Evolutionary conservation across 2,329 filamentous ascomycete species (phyloP).

Genomic region (Cadophora gregata): DNA sequence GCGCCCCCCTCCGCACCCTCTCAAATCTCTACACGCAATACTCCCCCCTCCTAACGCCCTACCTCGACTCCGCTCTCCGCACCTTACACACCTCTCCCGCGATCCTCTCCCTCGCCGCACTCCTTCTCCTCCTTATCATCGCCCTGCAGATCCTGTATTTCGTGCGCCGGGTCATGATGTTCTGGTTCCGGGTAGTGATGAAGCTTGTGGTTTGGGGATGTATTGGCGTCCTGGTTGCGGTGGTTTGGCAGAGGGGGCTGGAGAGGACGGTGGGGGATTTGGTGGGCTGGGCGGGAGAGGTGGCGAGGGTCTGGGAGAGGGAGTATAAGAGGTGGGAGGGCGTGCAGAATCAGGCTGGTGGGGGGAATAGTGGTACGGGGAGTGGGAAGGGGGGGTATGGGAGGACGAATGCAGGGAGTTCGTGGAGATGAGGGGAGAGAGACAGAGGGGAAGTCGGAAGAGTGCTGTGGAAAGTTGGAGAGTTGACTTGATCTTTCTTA

Average conservation of each 20-base stretch:
- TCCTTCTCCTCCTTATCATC: slow-evolving; percentile 68
- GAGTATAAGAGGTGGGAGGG: slow-evolving; percentile 65
- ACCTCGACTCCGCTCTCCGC: slow-evolving; percentile 26
- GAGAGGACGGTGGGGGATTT: slow-evolving; percentile 68
- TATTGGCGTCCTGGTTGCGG: slow-evolving; percentile 54
- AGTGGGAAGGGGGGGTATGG: slow-evolving; percentile 22
- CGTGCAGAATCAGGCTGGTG: slow-evolving; percentile 44
- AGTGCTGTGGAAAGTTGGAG: too few species aligned
- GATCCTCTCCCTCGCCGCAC: slow-evolving; percentile 57
- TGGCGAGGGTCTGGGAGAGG: slow-evolving; percentile 60
- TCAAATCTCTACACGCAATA: slow-evolving; percentile 15
- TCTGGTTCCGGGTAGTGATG: slow-evolving; percentile 74
- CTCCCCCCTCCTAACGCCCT: slow-evolving; percentile 34
- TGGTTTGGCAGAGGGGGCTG: slow-evolving; percentile 69
- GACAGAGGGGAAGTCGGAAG: slow-evolving; percentile 16
- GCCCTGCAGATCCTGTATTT: slow-evolving; percentile 69
- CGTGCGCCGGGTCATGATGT: slow-evolving; percentile 74
- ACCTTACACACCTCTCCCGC: slow-evolving; percentile 35
- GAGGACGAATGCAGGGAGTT: slow-evolving; percentile 36
- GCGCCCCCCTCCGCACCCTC: slow-evolving; percentile 26
- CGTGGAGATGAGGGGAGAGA: slow-evolving; percentile 30
- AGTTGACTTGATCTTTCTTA: too few species aligned
- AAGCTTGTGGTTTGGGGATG: slow-evolving; percentile 68
- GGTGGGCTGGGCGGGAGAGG: slow-evolving; percentile 53
- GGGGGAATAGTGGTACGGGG: too few species aligned